phyloP scores from a whole-genome alignment of 257 asterid species.

The Coffea canephora region DNA sequence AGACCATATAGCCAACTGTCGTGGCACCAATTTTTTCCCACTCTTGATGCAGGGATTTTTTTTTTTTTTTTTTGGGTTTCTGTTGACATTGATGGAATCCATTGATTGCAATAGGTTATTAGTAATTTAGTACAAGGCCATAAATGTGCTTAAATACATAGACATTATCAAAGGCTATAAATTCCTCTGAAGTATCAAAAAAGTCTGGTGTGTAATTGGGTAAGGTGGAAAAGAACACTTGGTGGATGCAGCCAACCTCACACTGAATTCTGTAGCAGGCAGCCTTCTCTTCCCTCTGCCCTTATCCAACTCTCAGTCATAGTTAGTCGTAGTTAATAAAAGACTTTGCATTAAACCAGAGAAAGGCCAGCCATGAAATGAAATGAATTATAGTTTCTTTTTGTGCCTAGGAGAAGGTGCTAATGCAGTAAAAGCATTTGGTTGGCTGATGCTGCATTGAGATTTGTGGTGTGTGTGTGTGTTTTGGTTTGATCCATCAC shows the following conservation, averaged over 20 bases:
- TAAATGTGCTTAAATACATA: background rate
- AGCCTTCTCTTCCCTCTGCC: background rate
- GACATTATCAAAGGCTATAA: conserved; percentile 2
- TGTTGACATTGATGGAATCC: background rate
- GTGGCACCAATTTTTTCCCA: conserved; percentile 11
- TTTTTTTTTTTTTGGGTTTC: background rate
- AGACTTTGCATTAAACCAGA: conserved; percentile 24
- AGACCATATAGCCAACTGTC: conserved; percentile 6
- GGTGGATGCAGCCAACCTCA: conserved; percentile 9
- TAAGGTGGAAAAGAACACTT: conserved; percentile 17
- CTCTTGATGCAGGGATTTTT: conserved; percentile 12
- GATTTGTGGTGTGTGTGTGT: conserved; percentile 36
- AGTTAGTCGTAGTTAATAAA: background rate
- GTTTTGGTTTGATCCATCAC: background rate
- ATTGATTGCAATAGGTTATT: background rate
- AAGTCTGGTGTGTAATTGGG: conserved; percentile 19
- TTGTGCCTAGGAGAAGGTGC: conserved; percentile 36
- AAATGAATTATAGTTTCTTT: conserved; percentile 1
- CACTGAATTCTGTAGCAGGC: conserved; percentile 21
- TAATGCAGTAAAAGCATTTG: conserved; percentile 37
- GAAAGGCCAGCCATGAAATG: conserved; percentile 11
- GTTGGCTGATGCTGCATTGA: conserved; percentile 37
- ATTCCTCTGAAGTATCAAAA: conserved; percentile 11
- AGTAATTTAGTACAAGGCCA: background rate
- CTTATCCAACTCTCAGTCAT: conserved; percentile 35